Evolutionary conservation across 2,329 filamentous ascomycete genomes (phyloP), one percentile per base, ranked within the genome.

Genomic region (Pseudonectria foliicola): DNA sequence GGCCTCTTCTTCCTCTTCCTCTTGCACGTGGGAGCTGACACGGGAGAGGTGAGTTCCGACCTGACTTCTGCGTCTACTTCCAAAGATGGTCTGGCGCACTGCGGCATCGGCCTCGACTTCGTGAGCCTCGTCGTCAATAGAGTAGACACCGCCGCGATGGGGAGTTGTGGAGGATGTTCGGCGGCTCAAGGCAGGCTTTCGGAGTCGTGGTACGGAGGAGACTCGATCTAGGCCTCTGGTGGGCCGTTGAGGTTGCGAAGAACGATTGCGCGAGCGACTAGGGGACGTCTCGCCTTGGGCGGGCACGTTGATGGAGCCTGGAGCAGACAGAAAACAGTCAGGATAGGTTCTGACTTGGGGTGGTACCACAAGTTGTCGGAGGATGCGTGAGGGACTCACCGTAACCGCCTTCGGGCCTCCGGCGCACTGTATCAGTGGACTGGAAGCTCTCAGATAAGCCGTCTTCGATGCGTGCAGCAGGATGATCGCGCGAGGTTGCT

Each of bases 101-200:
- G 62, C 63, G 42, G 73, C 63, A 52, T 88, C 84, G 42, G 77
- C 75, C 53, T 85, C 80, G 13, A 95, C 78, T 60, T 95, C 90
- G 45, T 78, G 73, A 15, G 80, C 69, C 53, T 87, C 88, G 57
- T 96, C 90, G 55, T 96, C 89, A 31, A 86, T 86, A 0, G 89
- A 95, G 63, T 94, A 96, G 40, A 90, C 72, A 43, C 85, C 84
- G 21, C 89, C 85, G 35, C 86, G 82, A 55, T 90, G 78, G 3
- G 87, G 88, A 27, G 78, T 78, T 37, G 75, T 85, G 15, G 86
- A 87, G 2, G 86, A 90, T 38, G 80, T 71, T 42, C 87, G 80
- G 48, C 86, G 81, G 38, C 75, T 60, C 60, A 90, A 75, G 10
- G 74, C 64, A 13, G 87, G 87, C 57, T 90, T 93, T 56, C 77